Evolutionary conservation across 1,284 basidiomycete species (phyloP).

Genomic region (Sutorius eximius): DNA sequence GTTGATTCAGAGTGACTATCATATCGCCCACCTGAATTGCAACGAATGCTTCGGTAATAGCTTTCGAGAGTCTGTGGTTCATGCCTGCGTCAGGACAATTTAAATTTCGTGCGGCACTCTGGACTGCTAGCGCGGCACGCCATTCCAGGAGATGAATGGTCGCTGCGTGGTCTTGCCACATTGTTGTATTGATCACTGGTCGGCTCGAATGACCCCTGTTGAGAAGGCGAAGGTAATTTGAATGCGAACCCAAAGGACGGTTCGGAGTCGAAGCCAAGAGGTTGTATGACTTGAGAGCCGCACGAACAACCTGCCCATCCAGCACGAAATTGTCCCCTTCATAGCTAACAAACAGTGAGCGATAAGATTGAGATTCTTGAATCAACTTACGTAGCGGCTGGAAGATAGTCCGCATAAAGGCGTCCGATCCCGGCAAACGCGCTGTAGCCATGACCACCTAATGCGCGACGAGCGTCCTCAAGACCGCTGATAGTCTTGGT

Average conservation of each 20-base stretch:
- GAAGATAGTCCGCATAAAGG: slow-evolving; percentile 65
- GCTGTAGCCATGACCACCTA: slow-evolving; percentile 81
- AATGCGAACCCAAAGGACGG: slow-evolving; percentile 46
- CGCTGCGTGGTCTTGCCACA: slow-evolving; percentile 15
- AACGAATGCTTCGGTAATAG: slow-evolving; percentile 68
- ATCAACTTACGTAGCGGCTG: slow-evolving; percentile 56
- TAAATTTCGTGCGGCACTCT: slow-evolving; percentile 43
- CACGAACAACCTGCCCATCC: slow-evolving; percentile 70
- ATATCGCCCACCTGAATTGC: slow-evolving; percentile 53
- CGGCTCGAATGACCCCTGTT: slow-evolving; percentile 16
- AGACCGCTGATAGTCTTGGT: slow-evolving; percentile 57
- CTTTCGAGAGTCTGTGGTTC: slow-evolving; percentile 58
- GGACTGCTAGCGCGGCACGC: slow-evolving; percentile 61
- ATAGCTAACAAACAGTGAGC: slow-evolving; percentile 43
- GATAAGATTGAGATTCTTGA: neutral
- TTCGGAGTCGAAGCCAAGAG: slow-evolving; percentile 22
- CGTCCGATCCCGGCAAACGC: slow-evolving; percentile 66
- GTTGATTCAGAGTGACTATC: slow-evolving; percentile 36
- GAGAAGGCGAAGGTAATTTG: slow-evolving; percentile 54
- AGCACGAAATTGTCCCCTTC: slow-evolving; percentile 81
- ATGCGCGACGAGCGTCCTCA: slow-evolving; percentile 66
- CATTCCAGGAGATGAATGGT: slow-evolving; percentile 55
- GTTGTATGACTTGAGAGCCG: slow-evolving; percentile 61
- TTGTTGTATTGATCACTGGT: slow-evolving; percentile 12
- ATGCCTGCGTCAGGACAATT: slow-evolving; percentile 49